Evolutionary conservation across 2,329 filamentous ascomycete species (phyloP).

Genomic region (Zymoseptoria brevis): DNA sequence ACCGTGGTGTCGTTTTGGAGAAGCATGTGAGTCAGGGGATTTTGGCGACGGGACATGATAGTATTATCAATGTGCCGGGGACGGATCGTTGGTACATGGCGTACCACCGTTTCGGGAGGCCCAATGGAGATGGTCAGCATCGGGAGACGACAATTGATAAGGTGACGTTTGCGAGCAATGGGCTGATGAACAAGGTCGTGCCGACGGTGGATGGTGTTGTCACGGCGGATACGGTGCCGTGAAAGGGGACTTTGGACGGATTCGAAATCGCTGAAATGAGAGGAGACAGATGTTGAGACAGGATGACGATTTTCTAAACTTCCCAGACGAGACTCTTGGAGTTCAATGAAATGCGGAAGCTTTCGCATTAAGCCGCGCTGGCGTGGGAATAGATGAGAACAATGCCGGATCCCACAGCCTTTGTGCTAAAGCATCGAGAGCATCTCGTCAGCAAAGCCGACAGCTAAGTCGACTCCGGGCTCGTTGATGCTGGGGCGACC

Average conservation of each 20-base stretch:
- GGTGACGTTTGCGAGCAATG: conserved; percentile 31
- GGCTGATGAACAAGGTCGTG: conserved; percentile 33
- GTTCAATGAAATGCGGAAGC: too few relatives aligned
- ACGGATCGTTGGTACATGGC: conserved; percentile 46
- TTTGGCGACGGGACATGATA: conserved; percentile 41
- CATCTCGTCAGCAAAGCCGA: too few relatives aligned
- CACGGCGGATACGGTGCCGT: neutral
- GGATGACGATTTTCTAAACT: neutral
- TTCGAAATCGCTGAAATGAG: too few relatives aligned
- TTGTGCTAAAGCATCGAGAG: too few relatives aligned
- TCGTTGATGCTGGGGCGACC: too few relatives aligned
- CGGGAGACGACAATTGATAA: conserved; percentile 40
- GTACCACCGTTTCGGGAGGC: conserved; percentile 43
- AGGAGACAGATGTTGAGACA: neutral
- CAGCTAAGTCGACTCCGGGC: too few relatives aligned
- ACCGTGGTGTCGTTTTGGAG: conserved; percentile 38
- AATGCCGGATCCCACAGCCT: too few relatives aligned
- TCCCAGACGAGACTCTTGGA: too few relatives aligned
- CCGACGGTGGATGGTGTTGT: conserved; percentile 30
- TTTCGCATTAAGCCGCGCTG: too few relatives aligned
- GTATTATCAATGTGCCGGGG: conserved; percentile 40
- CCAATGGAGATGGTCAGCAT: conserved; percentile 38
- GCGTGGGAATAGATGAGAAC: too few relatives aligned
- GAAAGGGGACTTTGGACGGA: neutral
- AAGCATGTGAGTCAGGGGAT: conserved; percentile 38